Evolutionary conservation across 108 stramenopile genomes (phyloP), one percentile per base, ranked within the genome.

Genomic region (Craspedostauros australis): DNA sequence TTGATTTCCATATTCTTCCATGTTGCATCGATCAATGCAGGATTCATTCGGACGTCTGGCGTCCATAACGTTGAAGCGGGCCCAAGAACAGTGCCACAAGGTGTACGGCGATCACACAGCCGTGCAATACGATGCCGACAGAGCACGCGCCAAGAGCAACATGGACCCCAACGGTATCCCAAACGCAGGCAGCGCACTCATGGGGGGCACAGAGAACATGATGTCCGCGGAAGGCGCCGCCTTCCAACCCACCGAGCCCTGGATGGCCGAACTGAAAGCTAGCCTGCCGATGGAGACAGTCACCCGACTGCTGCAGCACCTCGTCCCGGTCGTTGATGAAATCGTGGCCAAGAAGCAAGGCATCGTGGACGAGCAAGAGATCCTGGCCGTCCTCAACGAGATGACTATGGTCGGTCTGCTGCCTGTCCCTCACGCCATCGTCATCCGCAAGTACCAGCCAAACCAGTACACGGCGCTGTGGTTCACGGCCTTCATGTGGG

Each of bases 401-500:
- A 84, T 91, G 11, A 95, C 94, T 19, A 77, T 97, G 80, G 96
- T 97, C 3, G 96, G 96, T 22, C 51, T 95, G 22, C 59, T 97
- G 36, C 96, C 96, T 19, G 93, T 96, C 3, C 98, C 98, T 1
- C 98, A 99, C 73, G 80, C 95, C 0, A 97, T 99, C 61, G 95
- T 98, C 3, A 96, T 99, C 44, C 82, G 96, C 18, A 94, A 96
- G 62, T 98, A 99, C 60, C 94, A 95, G 60, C 91, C 96, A 5
- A 98, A 98, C 56, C 84, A 95, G 53, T 95, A 90, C 70, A 98
- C 96, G 3, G 85, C 86, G 1, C 59, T 95, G 33, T 99, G 98
- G 98, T 96, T 99, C 64, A 96, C 96, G 23, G 93, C 95, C 4
- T 98, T 93, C 59, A 76, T 96, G 92, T 99, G 98, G 98, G 96